phyloP scores from a whole-genome alignment of 371 early-diverging fungal species.

The Rhizopus sp. region DNA sequence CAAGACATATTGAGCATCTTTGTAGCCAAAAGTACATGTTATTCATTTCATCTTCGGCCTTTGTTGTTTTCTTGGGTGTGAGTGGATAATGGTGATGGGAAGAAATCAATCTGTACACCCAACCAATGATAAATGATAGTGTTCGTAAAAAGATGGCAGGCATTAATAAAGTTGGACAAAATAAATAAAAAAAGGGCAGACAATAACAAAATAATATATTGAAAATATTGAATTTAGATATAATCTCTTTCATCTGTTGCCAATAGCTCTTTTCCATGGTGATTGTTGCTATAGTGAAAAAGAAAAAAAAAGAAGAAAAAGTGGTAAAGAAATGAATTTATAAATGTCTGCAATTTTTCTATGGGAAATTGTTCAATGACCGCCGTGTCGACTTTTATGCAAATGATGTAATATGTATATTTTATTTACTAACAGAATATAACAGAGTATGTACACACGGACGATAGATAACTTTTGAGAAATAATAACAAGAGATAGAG shows the following conservation, averaged over 20 bases:
- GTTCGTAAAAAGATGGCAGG: conserved; percentile 51
- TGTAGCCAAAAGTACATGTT: conserved; percentile 67
- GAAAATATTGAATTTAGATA: conserved; percentile 47
- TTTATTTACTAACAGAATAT: background rate
- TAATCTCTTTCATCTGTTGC: conserved; percentile 25
- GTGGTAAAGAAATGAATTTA: background rate
- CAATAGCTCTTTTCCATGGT: background rate
- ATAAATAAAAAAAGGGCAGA: conserved; percentile 49
- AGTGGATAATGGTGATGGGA: conserved; percentile 31
- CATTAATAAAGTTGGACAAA: conserved; percentile 48
- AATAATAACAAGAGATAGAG: background rate
- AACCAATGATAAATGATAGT: conserved; percentile 40
- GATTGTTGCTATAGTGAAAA: background rate
- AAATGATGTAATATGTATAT: conserved; percentile 1
- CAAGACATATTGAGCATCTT: conserved; percentile 70
- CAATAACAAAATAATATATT: conserved; percentile 53
- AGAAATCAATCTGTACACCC: conserved; percentile 34
- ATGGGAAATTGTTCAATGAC: background rate
- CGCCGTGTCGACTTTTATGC: background rate
- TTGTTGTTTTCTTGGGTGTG: conserved; percentile 8
- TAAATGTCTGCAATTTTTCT: background rate
- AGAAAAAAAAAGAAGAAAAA: background rate
- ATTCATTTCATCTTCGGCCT: conserved; percentile 31
- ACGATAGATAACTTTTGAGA: background rate
- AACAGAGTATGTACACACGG: background rate